phyloP scores from a whole-genome alignment of 129 eudicot genomes.

The Lactuca saligna region DNA sequence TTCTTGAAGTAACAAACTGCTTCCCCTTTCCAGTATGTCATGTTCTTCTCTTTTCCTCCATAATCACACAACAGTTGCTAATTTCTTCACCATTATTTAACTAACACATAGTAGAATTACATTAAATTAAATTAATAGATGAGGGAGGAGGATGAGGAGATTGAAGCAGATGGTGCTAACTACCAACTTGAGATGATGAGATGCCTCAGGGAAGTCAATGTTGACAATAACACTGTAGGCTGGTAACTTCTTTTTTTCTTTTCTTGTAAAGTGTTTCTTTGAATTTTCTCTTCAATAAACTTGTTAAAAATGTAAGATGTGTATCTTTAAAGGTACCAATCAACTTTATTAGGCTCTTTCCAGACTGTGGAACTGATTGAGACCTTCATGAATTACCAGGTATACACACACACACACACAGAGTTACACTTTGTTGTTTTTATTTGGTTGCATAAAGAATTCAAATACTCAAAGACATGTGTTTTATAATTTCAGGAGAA shows the following conservation, averaged over 20 bases:
- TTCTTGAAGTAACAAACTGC: conserved; percentile 98
- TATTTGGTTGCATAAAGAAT: neutral
- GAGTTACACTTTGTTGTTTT: neutral
- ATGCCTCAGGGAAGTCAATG: conserved; percentile 98
- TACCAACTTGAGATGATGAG: conserved; percentile 99
- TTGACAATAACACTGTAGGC: conserved; percentile 98
- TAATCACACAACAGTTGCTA: neutral
- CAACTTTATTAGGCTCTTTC: conserved; percentile 81
- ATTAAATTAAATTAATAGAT: conserved; percentile 34
- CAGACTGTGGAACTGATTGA: conserved; percentile 95
- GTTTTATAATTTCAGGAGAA: conserved; percentile 50
- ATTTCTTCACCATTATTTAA: neutral
- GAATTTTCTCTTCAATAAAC: neutral
- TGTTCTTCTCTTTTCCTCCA: too few species aligned
- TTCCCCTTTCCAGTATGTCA: conserved; percentile 91
- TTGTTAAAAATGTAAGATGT: neutral
- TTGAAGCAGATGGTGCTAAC: conserved; percentile 98
- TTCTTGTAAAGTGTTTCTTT: neutral
- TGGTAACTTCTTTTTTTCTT: conserved; percentile 50
- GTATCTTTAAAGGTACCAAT: conserved; percentile 63
- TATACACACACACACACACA: conserved; percentile 11
- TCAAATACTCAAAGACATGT: too few species aligned
- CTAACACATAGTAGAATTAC: neutral
- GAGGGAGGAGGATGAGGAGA: conserved; percentile 95
- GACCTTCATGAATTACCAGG: conserved; percentile 99